phyloP scores from a whole-genome alignment of 2,329 filamentous ascomycete genomes.

The Botrytis galanthina region DNA sequence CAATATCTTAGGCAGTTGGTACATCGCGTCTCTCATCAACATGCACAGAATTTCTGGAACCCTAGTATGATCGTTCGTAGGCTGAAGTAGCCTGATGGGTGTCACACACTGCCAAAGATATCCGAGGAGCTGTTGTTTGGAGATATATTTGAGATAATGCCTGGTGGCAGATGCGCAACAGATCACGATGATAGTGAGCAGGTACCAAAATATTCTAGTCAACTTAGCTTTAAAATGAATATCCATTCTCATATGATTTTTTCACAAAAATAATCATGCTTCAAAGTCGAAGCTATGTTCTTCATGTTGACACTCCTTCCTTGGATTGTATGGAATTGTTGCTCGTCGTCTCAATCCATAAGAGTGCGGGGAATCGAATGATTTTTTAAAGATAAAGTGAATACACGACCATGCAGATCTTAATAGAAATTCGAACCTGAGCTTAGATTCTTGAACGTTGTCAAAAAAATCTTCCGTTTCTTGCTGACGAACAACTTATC shows the following conservation, averaged over 20 bases:
- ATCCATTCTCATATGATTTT: background rate
- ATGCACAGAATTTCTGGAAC: background rate
- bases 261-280: background rate
- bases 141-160: background rate
- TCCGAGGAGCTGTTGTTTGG: no score
- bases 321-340: background rate
- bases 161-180: background rate
- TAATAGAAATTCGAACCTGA: background rate
- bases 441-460: background rate
- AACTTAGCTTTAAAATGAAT: no score
- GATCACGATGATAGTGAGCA: background rate
- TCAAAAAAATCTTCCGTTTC: rapidly evolving
- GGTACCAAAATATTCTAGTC: no score
- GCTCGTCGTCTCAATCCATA: background rate
- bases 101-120: background rate
- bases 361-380: background rate
- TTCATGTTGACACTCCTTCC: background rate
- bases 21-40: background rate
- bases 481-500: background rate
- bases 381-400: background rate
- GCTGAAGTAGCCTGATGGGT: background rate
- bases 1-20: background rate
- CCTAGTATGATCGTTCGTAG: background rate
- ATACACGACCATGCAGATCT: background rate
- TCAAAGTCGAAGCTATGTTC: background rate